Base-by-base conservation (phyloP, 108 stramenopile genomes). In the Seminavis robusta region DNA sequence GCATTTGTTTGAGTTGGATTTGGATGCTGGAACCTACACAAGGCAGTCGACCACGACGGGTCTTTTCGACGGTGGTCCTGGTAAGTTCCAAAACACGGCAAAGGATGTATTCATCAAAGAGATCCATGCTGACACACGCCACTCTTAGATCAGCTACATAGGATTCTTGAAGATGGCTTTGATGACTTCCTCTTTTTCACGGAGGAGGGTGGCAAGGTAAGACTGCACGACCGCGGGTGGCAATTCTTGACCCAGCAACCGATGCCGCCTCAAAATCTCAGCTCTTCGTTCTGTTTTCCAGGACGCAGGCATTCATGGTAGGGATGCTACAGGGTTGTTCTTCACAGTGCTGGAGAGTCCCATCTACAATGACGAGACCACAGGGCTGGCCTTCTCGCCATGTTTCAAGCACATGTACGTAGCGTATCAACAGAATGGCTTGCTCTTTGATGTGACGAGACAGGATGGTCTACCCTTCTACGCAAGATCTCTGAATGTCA, bases 361-460 rank as follows among this genome's bases (percentile, higher is more conserved):
- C 17, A 26, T 25, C 0, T 77, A 59, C 27, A 24, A 38, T 1
- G 75, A 61, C 38, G 76, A 79, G 31, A 80, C 79, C 5, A 65
- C 73, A 5, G 84, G 84, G 2, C 45, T 82, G n/a, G 63, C 84
- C 9, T 79, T 82, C 51, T 79, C 72, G 34, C 77, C 77, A 0
- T 69, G 80, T 55, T 52, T 45, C n/a, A 70, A 13, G 0, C 63
- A 45, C 29, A 77, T 86, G 66, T 86, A 80, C 61, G 54, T 70
- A 20, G 77, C 76, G n/a, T 74, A 66, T 49, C 84, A 86, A 47
- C 30, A 56, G n/a, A 17, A 20, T 33, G 74, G 75, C 31, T 11
- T 69, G 13, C 30, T 83, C 16, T 83, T 61, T 47, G 57, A 67
- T 6, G 33, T 83, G 41, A 48, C 58, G 63, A 61, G 77, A 37